phyloP scores from a whole-genome alignment of 2,329 filamentous ascomycete genomes.

The Fusarium sp. region DNA sequence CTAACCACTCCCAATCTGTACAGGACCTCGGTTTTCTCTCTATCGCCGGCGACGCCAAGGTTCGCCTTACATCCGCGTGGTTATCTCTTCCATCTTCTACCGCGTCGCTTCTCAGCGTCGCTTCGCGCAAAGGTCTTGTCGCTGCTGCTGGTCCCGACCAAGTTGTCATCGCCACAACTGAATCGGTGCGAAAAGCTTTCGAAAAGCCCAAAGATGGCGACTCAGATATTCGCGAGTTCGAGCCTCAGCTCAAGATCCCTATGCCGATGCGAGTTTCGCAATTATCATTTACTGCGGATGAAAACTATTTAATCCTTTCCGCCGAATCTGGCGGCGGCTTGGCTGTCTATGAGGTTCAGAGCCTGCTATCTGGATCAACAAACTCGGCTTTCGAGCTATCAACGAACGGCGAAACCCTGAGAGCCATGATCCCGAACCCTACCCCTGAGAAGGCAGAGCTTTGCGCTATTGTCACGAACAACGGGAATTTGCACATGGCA shows the following conservation, averaged over 20 bases:
- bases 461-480: constrained; percentile 81
- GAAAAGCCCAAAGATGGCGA: constrained; percentile 67
- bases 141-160: constrained; percentile 88
- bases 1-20: constrained; percentile 36
- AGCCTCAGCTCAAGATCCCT: constrained; percentile 77
- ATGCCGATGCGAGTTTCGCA: constrained; percentile 85
- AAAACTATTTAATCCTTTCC: constrained; percentile 83
- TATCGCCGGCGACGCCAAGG: constrained; percentile 81
- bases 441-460: constrained; percentile 76
- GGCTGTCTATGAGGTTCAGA: constrained; percentile 81
- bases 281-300: constrained; percentile 89
- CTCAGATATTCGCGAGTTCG: constrained; percentile 74
- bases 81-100: constrained; percentile 78
- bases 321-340: constrained; percentile 84
- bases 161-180: constrained; percentile 80
- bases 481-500: constrained; percentile 85
- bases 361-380: constrained; percentile 72
- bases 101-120: constrained; percentile 85
- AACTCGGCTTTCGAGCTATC: constrained; percentile 78
- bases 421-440: constrained; percentile 83
- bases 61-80: constrained; percentile 85
- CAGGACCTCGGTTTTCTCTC: constrained; percentile 83
- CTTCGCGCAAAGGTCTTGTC: constrained; percentile 80
- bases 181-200: constrained; percentile 81
- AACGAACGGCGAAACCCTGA: constrained; percentile 79